Evolutionary conservation across 1,284 basidiomycete species (phyloP), one percentile per base, ranked within the genome.

Genomic region (Fomitiporia mediterranea): DNA sequence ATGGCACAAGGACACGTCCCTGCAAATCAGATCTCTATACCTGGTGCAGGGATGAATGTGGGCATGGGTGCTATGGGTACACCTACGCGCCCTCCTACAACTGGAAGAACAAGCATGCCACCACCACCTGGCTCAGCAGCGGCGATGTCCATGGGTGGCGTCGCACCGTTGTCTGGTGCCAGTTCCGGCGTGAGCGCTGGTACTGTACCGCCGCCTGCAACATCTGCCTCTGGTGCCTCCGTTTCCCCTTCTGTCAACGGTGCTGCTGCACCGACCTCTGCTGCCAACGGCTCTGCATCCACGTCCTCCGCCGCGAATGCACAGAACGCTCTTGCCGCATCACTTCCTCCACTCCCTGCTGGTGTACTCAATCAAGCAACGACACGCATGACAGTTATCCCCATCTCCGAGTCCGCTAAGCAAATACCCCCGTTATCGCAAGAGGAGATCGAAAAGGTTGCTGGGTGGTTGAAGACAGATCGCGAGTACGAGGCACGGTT

Each of bases 351-450:
- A 21, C 68, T 72, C 54, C 71, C 72, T 60, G 55, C 72, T 60
- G 55, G 70, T 63, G 64, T 76, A 11, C 73, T 84, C 55, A 84
- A 85, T 66, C 77, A 80, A 25, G 73, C 76, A 34, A 80, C 83
- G 51, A 91, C 89, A 4, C 75, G 76, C 17, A 76, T 91, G 49
- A 79, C 81, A 7, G 70, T 79, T 52, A 78, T 93, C 1, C 84
- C 88, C 2, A 73, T 83, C 40, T 68, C 73, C 50, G 75, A 79
- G 51, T 75, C 83, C 61, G 70, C 73, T 2, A 72, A 73, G 42
- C 66, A 67, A 40, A 82, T 91, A 50, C 84, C 83, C 2, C 67
- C 76, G 0, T 70, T 94, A 34, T 65, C 67, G 0, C 69, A 72
- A 11, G 67, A 67, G 8, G 79, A 84, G 62, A 75, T 79, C 51